Evolutionary conservation across 148 eudicot species (phyloP), one percentile per base, ranked within the genome.

Genomic region (Rhododendron ovatum): DNA sequence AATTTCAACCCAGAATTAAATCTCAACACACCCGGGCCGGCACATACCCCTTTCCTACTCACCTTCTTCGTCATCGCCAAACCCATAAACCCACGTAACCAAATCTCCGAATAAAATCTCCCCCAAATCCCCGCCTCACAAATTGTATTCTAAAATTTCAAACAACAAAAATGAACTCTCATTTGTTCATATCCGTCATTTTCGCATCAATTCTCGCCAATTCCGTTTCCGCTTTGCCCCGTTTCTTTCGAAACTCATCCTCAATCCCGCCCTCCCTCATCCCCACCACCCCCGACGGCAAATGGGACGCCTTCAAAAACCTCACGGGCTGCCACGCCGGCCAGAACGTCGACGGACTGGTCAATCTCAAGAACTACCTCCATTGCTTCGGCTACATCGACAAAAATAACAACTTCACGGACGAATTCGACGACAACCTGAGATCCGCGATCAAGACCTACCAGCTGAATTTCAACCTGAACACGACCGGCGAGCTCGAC

Each of bases 381-480:
- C 84, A 83, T 4, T 28, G 77, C 8, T 92, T 92, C 87, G 94
- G 94, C 10, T 92, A 91, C 76, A 86, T 89, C 61, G 83, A 87
- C 2, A 78, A 10, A 4, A 80, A 7, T 5, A 85, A 87, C 18
- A 81, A 91, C 73, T 91, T 91, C 84, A 86, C 90, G 15, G 86
- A 92, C 37, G 87, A 91, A 41, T 92, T 91, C 85, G 93, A 90
- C 78, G 86, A 86, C 0, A 20, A 33, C 5, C 85, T 92, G 8
- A 86, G 81, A 15, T 55, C 86, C 6, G 94, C 94, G 0, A 80
- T 92, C 78, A 81, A 83, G 26, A 87, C 78, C 20, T 92, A 92
- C 63, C 94, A 91, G 84, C 65, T 50, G 11, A 92, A 92, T 80
- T 92, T 90, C 91, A 92, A 92, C 80, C 89, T 92, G n/a, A 89